Base-by-base conservation (phyloP, 176 grass and related monocot species). In the Tillandsia fasciculata region DNA sequence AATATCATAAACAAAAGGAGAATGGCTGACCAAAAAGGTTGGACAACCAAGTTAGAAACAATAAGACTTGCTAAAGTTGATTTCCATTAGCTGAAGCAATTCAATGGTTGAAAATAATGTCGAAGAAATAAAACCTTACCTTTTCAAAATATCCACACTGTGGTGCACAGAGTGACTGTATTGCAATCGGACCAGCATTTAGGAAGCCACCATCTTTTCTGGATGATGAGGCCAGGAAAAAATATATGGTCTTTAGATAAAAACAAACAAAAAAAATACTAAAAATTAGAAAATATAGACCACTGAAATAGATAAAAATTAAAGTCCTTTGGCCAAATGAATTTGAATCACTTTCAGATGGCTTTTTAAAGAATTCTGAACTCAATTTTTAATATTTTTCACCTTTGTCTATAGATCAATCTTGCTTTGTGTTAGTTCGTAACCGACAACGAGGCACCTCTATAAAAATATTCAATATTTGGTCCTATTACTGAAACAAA, bases 141-240 rank as follows among this genome's bases (percentile, higher is more conserved):
- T 87, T 85, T 51, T 87, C 94, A 78, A 89, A 92, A 77, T 79
- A 92, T 72, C 84, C 79, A 81, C 89, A 90, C 52, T 90, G 84
- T 33, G 93, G 93, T 73, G 93, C 86, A 85, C 86, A 92, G 1
- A 92, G 82, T 15, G 89, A 97, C 50, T 92, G 89, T 75, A 90
- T 90, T 76, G 94, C 87, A 87, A 97, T 87, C 22, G 86, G 78
- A 42, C 89, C 89, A 68, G 76, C 84, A 79, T 63, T 75, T 47
- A 72, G 42, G 84, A 58, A 81, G 13, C 75, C 70, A 12, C 72
- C 82, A 78, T 92, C 82, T 81, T 92, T 90, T 65, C 93, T 97
- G 77, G 67, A 82, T 24, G 64, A 2, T 51, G 10, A 23, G 15
- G 9, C 9, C 2, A 20, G 13, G 23, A 61, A 61, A 15, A 61